Percentiles rank a stretch among this genome's conserved stretches.
Conservation (phyloP, 2,329 filamentous ascomycete species). For the Trichoderma hamatum region DNA sequence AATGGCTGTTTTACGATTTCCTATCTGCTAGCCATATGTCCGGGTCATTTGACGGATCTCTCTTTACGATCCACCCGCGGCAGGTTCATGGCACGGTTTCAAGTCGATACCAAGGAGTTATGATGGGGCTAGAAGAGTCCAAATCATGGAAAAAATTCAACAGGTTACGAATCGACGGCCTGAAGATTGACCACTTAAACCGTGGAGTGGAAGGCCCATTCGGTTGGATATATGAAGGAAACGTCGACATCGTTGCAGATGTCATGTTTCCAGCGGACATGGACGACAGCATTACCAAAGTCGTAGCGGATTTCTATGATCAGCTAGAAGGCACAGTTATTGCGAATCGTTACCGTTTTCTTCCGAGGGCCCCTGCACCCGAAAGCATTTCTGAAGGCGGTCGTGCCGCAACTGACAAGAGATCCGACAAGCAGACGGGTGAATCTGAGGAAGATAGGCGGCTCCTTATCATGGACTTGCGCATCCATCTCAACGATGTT, state of each 20-base stretch:
- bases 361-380: conserved; percentile 49
- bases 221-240: conserved; percentile 96
- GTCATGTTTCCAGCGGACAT: conserved; percentile 90
- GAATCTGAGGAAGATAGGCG: conserved; percentile 64
- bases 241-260: conserved; percentile 94
- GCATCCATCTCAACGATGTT: conserved; percentile 94
- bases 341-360: conserved; percentile 68
- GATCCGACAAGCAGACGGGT: conserved; percentile 21
- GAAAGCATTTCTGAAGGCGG: conserved; percentile 39
- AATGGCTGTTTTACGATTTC: conserved; percentile 98
- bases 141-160: conserved; percentile 95
- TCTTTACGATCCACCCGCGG: conserved; percentile 95
- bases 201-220: conserved; percentile 91
- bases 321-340: conserved; percentile 91
- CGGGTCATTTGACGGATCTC: conserved; percentile 89
- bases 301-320: conserved; percentile 97
- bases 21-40: conserved; percentile 94
- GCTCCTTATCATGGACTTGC: conserved; percentile 89
- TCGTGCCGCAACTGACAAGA: conserved; percentile 30
- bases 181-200: conserved; percentile 96
- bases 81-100: conserved; percentile 82
- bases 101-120: conserved; percentile 56
- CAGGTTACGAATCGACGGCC: conserved; percentile 84
- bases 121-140: conserved; percentile 61
- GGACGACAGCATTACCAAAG: conserved; percentile 87